Conservation (phyloP, 305 asterid species). For the Fraxinus albicans region DNA sequence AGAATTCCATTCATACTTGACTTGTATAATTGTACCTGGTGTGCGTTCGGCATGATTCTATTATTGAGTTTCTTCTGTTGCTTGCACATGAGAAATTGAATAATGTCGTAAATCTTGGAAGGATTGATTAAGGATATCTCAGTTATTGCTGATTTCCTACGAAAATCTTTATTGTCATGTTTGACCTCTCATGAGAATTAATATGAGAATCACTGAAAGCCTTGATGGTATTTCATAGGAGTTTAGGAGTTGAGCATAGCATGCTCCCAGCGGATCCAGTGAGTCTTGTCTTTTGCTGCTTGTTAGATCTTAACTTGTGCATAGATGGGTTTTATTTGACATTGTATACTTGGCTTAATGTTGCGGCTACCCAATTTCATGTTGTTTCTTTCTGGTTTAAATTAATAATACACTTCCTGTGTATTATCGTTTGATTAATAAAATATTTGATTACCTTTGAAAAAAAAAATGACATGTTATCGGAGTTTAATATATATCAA, state of each 20-base stretch:
- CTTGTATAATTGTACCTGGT: background rate
- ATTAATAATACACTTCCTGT: no score
- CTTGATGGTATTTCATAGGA: background rate
- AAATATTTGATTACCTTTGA: no score
- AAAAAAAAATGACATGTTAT: background rate
- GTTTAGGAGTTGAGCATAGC: constrained; percentile 15
- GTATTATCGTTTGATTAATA: no score
- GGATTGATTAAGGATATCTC: background rate
- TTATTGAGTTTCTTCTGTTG: background rate
- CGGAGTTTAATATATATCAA: background rate
- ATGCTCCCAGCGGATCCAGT: background rate
- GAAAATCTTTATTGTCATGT: background rate
- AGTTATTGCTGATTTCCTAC: background rate
- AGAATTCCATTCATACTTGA: constrained; percentile 13
- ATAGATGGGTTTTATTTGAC: background rate
- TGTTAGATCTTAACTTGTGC: background rate
- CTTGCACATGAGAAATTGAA: background rate
- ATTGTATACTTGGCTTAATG: no score
- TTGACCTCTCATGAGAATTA: background rate
- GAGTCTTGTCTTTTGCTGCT: background rate
- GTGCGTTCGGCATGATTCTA: background rate
- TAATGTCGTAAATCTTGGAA: background rate
- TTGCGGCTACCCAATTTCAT: no score
- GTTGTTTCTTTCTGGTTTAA: no score
- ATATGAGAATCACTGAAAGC: background rate